A percentile compares a stretch with the other conserved stretches of the same genome.
Evolutionary conservation across 805 yeast genomes (phyloP).

Genomic region (Pichia sporocuriosa): DNA sequence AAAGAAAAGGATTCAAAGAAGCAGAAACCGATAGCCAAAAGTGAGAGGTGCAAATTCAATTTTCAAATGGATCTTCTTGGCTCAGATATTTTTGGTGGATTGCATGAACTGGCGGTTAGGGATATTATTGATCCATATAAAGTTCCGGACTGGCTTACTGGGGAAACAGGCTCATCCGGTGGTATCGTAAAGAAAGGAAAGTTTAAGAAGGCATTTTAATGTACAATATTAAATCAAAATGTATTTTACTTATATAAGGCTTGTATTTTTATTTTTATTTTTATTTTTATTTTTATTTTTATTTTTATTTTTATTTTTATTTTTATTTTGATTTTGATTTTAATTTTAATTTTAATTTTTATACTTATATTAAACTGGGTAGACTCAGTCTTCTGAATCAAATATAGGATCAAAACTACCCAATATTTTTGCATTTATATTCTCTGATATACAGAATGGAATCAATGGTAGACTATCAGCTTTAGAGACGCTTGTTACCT

Average conservation of each 20-base stretch:
- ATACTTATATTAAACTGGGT: too few species aligned
- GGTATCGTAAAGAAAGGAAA: slow-evolving; percentile 41
- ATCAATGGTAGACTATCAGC: too few species aligned
- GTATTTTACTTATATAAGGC: not conserved
- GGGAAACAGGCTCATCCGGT: slow-evolving; percentile 54
- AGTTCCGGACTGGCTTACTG: slow-evolving; percentile 74
- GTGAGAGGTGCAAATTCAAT: too few species aligned
- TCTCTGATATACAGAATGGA: not conserved
- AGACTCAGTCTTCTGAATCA: not conserved
- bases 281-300: too few species aligned
- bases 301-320: too few species aligned
- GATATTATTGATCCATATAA: slow-evolving; percentile 44
- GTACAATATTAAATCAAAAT: not conserved
- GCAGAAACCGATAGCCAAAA: slow-evolving; percentile 16
- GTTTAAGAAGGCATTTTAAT: slow-evolving; percentile 14
- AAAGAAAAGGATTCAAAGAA: slow-evolving; percentile 15
- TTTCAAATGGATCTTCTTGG: slow-evolving; percentile 44
- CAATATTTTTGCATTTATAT: not conserved
- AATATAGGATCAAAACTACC: slow-evolving; percentile 9
- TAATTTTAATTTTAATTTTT: too few species aligned
- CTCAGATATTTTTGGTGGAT: slow-evolving; percentile 68
- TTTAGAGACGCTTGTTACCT: too few species aligned
- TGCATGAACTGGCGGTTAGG: slow-evolving; percentile 56
- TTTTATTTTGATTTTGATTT: too few species aligned
- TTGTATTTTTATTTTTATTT: not conserved